Base-by-base conservation (phyloP, 257 asterid species). In the Thymus mandschuricus region DNA sequence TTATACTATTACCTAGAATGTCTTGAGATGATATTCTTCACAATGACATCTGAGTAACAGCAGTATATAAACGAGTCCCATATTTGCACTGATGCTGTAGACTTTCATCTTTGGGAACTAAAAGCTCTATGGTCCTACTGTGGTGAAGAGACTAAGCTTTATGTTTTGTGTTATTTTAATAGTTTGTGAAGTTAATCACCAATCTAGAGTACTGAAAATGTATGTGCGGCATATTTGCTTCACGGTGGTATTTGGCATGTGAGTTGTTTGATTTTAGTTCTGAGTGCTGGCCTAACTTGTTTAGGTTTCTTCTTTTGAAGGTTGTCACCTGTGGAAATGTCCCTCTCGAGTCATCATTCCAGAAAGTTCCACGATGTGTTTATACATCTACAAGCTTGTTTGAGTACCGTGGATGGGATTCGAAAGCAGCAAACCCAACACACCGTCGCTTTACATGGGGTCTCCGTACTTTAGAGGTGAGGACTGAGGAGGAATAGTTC, bases 261-360 rank as follows among this genome's bases (percentile, higher is more conserved):
- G 66, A 44, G 62, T 43, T 11, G 62, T 50, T 49, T 60, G 43
- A 51, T 44, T 65, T 54, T 40, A 57, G 27, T 55, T 12, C 33
- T 43, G 15, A 54, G 43, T 71, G 28, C 33, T 71, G 65, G 44
- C 51, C 68, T 73, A 61, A 69, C 66, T 65, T 69, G 50, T 44
- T 60, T 11, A 1, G 7, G 31, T 74, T 66, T 28, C 40, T 21
- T 7, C 33, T 29, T 74, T 51, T 75, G 81, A 63, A 88, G 96
- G 92, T 88, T 49, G 96, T 88, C 66, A 88, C 96, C 28, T 88
- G 96, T 70, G 96, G 96, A 61, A 83, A 83, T 63, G 82, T 88
- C 59, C 92, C 96, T 31, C 91, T 88, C n/a, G 92, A 88, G 75
- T 86, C 96, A 6, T 83, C 96, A 35, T 88, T 83, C 83, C 92